phyloP scores from a whole-genome alignment of 306 rosid genomes.

The Cucurbita argyrosperma region DNA sequence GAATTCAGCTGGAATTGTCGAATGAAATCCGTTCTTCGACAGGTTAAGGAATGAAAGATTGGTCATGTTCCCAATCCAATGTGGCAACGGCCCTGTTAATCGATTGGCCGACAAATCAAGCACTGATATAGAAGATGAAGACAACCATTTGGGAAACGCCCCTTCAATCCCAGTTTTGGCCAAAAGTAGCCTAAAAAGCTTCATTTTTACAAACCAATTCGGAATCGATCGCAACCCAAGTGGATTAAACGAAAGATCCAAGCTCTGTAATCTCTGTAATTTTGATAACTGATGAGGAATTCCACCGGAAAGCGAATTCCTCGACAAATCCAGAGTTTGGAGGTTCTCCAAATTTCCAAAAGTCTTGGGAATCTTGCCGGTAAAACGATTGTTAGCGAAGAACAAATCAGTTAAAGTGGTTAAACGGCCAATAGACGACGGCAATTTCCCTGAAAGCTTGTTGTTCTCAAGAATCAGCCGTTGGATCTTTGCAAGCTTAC shows the following conservation, averaged over 20 bases:
- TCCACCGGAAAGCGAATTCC: slow-evolving; percentile 20
- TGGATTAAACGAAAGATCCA: slow-evolving; percentile 45
- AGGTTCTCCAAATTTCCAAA: slow-evolving; percentile 30
- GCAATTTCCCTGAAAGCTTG: slow-evolving; percentile 30
- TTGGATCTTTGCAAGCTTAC: slow-evolving; percentile 32
- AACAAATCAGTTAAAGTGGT: slow-evolving; percentile 26
- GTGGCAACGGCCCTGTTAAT: slow-evolving; percentile 28
- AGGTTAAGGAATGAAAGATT: slow-evolving; percentile 38
- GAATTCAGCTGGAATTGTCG: slow-evolving; percentile 30
- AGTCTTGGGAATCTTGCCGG: slow-evolving; percentile 35
- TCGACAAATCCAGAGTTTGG: slow-evolving; percentile 29
- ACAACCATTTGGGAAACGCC: slow-evolving; percentile 35
- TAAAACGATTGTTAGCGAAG: slow-evolving; percentile 35
- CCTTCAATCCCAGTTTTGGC: slow-evolving; percentile 35
- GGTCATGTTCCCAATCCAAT: slow-evolving; percentile 55
- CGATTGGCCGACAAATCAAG: slow-evolving; percentile 44
- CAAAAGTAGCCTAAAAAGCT: slow-evolving; percentile 27
- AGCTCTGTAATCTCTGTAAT: slow-evolving; percentile 21
- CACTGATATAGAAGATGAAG: slow-evolving; percentile 27
- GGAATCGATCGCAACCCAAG: slow-evolving; percentile 24
- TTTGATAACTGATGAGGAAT: slow-evolving; percentile 32
- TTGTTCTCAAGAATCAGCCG: slow-evolving; percentile 42
- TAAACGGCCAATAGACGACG: slow-evolving; percentile 31
- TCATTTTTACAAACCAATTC: slow-evolving; percentile 29
- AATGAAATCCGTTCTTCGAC: slow-evolving; percentile 34